Base-by-base conservation (phyloP, 169 alveolate genomes). In the Plasmodium coatneyi region DNA sequence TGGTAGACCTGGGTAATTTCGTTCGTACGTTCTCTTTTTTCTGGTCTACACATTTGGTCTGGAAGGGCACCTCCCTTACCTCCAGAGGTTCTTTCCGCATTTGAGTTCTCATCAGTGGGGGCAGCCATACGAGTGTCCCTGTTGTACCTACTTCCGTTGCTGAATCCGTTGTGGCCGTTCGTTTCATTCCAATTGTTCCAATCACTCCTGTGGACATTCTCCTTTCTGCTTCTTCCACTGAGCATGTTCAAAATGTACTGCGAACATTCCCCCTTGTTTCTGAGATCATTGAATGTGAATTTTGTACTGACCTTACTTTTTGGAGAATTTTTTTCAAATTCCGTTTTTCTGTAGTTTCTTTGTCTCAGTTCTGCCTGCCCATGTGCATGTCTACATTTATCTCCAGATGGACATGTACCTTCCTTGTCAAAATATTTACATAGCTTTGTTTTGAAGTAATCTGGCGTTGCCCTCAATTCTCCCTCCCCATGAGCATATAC, bases 341-440 rank as follows among this genome's bases (percentile, higher is more conserved):
- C 82, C 19, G 43, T 83, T 36, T 56, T 66, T 19, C 72, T 83
- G 10, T 83, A 83, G 25, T 92, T 94, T 83, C 84, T 94, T 39
- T 96, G 95, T 83, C 95, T 96, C 39, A 93, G 80, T 80, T 95
- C 97, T 56, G 70, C 96, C 76, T 95, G 96, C 12, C 97, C 97
- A 93, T 95, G 97, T 22, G 97, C 97, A 83, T 95, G 97, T 39
- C 97, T 84, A 56, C 97, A 95, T 74, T 92, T 92, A 6, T 81
- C 92, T 30, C 96, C 96, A 10, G 92, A 89, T 1, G 96, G 95
- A 71, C 97, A 95, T 25, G 79, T 72, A 19, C 97, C 97, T 28
- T 92, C 92, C 56, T 92, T 95, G 41, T 54, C 72, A 96, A 96
- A 95, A 92, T 94, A 96, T 80, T 95, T 96, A 46, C 97, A 95